phyloP scores from a whole-genome alignment of 1,284 basidiomycete species.

The Bjerkandera adusta region DNA sequence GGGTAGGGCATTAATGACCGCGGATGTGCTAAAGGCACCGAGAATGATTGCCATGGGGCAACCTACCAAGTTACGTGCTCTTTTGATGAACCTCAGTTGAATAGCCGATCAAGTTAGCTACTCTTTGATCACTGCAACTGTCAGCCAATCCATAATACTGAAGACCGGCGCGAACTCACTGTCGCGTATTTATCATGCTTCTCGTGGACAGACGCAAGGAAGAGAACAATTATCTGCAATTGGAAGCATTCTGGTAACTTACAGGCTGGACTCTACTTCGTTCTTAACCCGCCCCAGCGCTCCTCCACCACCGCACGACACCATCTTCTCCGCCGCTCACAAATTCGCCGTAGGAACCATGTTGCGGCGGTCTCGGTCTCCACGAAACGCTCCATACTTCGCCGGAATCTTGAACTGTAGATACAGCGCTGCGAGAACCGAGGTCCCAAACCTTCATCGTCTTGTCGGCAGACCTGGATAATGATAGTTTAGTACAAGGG shows the following conservation, averaged over 20 bases:
- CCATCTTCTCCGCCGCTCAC: conserved; percentile 83
- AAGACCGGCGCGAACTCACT: no score
- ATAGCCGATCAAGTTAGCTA: no score
- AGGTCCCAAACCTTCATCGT: conserved; percentile 89
- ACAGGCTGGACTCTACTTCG: not conserved
- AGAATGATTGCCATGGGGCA: no score
- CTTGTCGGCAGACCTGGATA: conserved; percentile 76
- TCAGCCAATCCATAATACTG: no score
- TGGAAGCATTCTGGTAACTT: conserved; percentile 2
- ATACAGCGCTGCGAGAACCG: conserved; percentile 71
- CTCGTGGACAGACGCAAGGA: no score
- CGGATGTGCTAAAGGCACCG: no score
- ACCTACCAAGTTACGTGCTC: no score
- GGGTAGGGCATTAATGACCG: no score
- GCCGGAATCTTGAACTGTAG: conserved; percentile 72
- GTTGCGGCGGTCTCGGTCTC: conserved; percentile 61
- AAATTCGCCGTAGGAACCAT: conserved; percentile 64
- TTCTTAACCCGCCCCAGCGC: conserved; percentile 48
- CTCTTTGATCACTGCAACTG: no score
- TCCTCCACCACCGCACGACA: conserved; percentile 72
- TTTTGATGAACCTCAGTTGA: no score
- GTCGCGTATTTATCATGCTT: no score
- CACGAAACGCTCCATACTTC: conserved; percentile 88
- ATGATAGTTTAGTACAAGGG: not conserved
- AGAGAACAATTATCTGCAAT: not conserved